Conservation (phyloP, 73 alveolate genomes). For the Tetrahymena borealis region DNA sequence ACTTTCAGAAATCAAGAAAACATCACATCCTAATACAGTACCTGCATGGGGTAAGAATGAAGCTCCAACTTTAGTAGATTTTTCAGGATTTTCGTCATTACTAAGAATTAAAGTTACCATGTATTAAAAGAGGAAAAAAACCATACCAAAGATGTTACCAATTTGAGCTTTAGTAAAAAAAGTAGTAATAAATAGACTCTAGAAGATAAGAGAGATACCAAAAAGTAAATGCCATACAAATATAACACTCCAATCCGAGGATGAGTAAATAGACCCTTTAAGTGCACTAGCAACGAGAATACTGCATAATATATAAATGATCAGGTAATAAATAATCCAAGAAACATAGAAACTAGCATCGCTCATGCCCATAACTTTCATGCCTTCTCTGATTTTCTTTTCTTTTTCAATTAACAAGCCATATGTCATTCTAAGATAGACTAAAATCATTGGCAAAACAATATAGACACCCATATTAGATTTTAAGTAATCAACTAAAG, state of each 20-base stretch:
- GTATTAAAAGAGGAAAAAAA: slow-evolving; percentile 52
- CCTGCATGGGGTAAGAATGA: slow-evolving; percentile 64
- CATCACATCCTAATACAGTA: slow-evolving; percentile 59
- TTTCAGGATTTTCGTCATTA: slow-evolving; percentile 3
- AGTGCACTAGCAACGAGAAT: slow-evolving; percentile 54
- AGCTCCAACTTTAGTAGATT: slow-evolving; percentile 45
- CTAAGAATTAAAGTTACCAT: slow-evolving; percentile 56
- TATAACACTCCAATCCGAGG: slow-evolving; percentile 55
- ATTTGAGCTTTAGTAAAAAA: slow-evolving; percentile 74
- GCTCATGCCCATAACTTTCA: slow-evolving; percentile 96
- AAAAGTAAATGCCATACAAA: slow-evolving; percentile 59
- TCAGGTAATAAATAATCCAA: slow-evolving; percentile 70
- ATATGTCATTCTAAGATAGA: slow-evolving; percentile 30
- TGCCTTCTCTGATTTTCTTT: slow-evolving; percentile 88
- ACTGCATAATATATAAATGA: slow-evolving; percentile 63
- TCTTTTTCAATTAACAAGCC: slow-evolving; percentile 74
- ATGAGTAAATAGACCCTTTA: slow-evolving; percentile 38
- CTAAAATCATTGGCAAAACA: neutral
- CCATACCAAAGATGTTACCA: slow-evolving; percentile 66
- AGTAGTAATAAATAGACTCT: slow-evolving; percentile 62
- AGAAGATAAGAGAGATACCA: slow-evolving; percentile 56
- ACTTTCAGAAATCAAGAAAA: slow-evolving; percentile 49
- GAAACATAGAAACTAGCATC: slow-evolving; percentile 84
- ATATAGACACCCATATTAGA: neutral
- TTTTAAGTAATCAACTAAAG: neutral